phyloP scores from a whole-genome alignment of 2,329 filamentous ascomycete species.

The Diaporthe capsici region DNA sequence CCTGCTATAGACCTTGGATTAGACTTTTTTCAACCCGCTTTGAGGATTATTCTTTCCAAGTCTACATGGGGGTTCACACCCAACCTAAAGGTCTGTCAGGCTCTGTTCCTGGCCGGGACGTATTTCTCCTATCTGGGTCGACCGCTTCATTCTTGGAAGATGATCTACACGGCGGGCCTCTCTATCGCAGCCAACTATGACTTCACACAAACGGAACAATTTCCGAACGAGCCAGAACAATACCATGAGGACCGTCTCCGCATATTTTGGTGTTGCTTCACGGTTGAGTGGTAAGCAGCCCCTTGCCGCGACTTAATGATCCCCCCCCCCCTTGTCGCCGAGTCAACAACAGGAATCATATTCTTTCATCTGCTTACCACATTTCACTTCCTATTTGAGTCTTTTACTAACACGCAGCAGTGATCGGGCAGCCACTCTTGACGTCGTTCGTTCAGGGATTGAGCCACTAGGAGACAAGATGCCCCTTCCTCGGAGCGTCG shows the following conservation, averaged over 20 bases:
- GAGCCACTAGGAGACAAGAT: conserved; percentile 54
- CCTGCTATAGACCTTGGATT: conserved; percentile 49
- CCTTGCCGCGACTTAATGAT: background rate
- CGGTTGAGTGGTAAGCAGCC: conserved; percentile 74
- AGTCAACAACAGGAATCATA: background rate
- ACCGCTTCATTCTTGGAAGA: conserved; percentile 54
- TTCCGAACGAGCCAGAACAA: conserved; percentile 18
- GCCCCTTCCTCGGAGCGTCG: conserved; percentile 52
- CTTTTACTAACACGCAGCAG: conserved; percentile 55
- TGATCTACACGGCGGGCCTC: conserved; percentile 51
- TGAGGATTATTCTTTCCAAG: conserved; percentile 52
- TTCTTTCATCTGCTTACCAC: background rate
- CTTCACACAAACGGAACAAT: background rate
- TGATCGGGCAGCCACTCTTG: conserved; percentile 78
- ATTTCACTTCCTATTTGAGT: background rate
- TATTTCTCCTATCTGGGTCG: conserved; percentile 55
- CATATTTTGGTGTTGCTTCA: conserved; percentile 80
- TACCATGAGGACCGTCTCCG: conserved; percentile 65
- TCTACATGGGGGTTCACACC: conserved; percentile 52
- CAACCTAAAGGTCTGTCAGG: conserved; percentile 50
- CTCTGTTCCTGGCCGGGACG: conserved; percentile 53
- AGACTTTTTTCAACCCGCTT: conserved; percentile 52
- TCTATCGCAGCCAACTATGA: conserved; percentile 4
- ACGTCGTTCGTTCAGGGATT: conserved; percentile 53
- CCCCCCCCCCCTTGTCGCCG: background rate